Base-by-base conservation (phyloP, 2,329 filamentous ascomycete species). In the Penicillium paneum region DNA sequence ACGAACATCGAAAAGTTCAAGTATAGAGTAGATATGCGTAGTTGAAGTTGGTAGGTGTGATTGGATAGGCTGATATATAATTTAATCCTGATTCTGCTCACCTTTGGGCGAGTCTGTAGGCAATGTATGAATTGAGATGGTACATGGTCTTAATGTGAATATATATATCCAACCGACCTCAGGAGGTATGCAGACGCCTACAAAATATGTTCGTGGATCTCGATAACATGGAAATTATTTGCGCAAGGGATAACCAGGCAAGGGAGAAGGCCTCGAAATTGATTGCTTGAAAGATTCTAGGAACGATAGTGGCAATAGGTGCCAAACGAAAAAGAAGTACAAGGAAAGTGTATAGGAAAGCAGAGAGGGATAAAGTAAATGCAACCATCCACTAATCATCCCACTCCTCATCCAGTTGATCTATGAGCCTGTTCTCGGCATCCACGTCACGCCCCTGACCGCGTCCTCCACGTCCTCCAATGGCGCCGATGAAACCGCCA, bases 361-460 rank as follows among this genome's bases (percentile, higher is more conserved):
- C 12, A 26, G 38, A 41, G 17, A 31, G 49, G 49, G 36, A 8
- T 34, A 43, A 24, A 26, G 49, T 4, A 42, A 41, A 11, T 28
- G 31, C 6, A 50, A 21, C 26, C 19, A 39, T 17, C 29, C 5
- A 42, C 62, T 54, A 78, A 62, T 96, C 92, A 64, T 97, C 92
- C 93, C 93, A 97, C 71, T 97, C 92, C 72, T 97, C 93, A 67
- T 97, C 94, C 56, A 97, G 79, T 73, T 97, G 91, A 72, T 97
- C 93, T 71, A 99, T 97, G 64, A 97, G 76, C 59, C 91, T 80
- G 73, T 97, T 97, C 75, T 97, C 94, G 52, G 91, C 92, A 55
- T 97, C 93, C 7, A 82, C 74, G 45, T 78, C 75, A 26, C 63
- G 61, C 2, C 54, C 46, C 3, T 59, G 51, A 13, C 55, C 54